These are phyloP conservation scores for Hysterangium stoloniferum DNA, from an alignment of 768 basidiomycete genomes.

Conservation along the genomic window DNA sequence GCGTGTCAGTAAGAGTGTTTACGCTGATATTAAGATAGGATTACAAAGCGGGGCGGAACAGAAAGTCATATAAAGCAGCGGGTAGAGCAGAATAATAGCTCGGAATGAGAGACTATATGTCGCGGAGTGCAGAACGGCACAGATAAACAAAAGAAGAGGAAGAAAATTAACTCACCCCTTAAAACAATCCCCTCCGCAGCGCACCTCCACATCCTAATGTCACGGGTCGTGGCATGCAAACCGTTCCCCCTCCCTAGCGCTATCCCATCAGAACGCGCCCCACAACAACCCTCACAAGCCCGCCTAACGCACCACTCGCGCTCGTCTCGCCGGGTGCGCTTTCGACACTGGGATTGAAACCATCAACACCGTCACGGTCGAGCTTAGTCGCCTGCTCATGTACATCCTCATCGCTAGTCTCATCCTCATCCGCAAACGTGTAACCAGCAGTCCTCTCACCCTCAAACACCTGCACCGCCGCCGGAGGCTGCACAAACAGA, in stretches of 20 bases:
- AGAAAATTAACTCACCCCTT: conserved; percentile 24
- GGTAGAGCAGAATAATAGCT: too few relatives aligned
- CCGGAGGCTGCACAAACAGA: not conserved
- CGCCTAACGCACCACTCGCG: conserved; percentile 29
- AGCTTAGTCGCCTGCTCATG: too few relatives aligned
- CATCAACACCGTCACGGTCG: too few relatives aligned
- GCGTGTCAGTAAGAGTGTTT: too few relatives aligned
- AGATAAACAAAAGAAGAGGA: too few relatives aligned
- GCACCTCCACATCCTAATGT: conserved; percentile 39
- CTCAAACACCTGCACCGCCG: not conserved
- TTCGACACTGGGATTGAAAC: too few relatives aligned
- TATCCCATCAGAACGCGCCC: not conserved
- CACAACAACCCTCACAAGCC: conserved; percentile 26
- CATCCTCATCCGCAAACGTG: too few relatives aligned
- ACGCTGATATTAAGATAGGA: too few relatives aligned
- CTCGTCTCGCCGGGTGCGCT: too few relatives aligned
- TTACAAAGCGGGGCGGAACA: conserved; percentile 16
- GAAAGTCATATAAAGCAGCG: conserved; percentile 17
- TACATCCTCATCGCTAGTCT: too few relatives aligned
- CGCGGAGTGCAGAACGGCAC: not conserved
- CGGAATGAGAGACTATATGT: conserved; percentile 14
- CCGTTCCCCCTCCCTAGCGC: conserved; percentile 21
- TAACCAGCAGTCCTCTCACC: not conserved
- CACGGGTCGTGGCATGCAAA: conserved; percentile 28
- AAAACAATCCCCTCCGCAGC: conserved; percentile 41